phyloP scores from a whole-genome alignment of 1,284 basidiomycete species.

The Sporisorium sorghi region DNA sequence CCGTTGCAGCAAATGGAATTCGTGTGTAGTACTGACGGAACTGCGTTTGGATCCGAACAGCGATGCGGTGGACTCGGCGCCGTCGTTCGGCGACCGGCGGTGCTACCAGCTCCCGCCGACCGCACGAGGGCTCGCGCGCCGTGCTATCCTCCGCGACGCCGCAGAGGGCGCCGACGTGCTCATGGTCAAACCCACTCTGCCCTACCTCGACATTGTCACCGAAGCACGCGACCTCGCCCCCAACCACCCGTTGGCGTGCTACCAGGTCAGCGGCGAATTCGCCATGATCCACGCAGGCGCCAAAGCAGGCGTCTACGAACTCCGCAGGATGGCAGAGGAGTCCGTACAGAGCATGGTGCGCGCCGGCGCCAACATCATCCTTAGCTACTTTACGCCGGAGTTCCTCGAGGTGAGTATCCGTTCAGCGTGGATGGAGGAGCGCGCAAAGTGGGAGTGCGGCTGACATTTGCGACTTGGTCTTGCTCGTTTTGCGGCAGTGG shows the following conservation, averaged over 20 bases:
- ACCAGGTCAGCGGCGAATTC: conserved; percentile 83
- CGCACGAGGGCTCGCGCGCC: conserved; percentile 87
- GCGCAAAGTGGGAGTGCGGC: not conserved
- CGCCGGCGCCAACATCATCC: conserved; percentile 88
- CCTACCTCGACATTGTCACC: conserved; percentile 94
- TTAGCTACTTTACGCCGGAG: conserved; percentile 95
- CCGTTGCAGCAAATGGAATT: too few species aligned
- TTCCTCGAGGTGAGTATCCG: conserved; percentile 73
- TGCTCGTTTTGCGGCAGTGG: conserved; percentile 29
- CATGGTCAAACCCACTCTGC: conserved; percentile 97
- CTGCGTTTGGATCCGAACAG: conserved; percentile 70
- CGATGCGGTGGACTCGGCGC: conserved; percentile 94
- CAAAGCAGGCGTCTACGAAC: conserved; percentile 88
- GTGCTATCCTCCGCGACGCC: conserved; percentile 90
- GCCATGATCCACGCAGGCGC: conserved; percentile 97
- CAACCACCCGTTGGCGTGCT: conserved; percentile 90
- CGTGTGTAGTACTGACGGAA: not conserved
- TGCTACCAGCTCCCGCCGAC: conserved; percentile 95
- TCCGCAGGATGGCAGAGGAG: conserved; percentile 93
- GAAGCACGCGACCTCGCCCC: conserved; percentile 85
- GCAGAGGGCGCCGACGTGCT: conserved; percentile 97
- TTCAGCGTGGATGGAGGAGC: too few species aligned
- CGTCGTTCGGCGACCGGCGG: conserved; percentile 92
- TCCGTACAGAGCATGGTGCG: conserved; percentile 87
- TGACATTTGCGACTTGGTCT: conserved; percentile 1